Percentiles rank a stretch among this genome's conserved stretches.
These are phyloP conservation scores for Eucalyptus globulus DNA, from an alignment of 345 rosid species.

Conservation along the genomic window DNA sequence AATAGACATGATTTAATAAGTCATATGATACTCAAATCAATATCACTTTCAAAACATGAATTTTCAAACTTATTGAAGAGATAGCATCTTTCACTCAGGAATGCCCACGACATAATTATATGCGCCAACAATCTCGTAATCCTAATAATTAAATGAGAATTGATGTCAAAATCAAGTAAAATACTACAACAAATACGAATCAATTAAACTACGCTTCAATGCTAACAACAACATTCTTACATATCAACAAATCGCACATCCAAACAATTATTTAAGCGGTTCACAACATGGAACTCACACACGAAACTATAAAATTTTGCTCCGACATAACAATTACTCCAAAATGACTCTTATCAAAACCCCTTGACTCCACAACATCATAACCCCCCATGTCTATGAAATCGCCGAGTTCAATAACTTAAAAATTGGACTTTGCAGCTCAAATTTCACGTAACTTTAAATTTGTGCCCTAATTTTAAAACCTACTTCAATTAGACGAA, in stretches of 20 bases:
- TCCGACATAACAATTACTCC: background rate
- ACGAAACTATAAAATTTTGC: background rate
- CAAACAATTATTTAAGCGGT: background rate
- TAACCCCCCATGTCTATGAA: background rate
- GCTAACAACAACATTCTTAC: background rate
- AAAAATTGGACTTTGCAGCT: no score
- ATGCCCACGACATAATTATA: background rate
- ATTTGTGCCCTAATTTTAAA: no score
- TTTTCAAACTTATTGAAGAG: no score
- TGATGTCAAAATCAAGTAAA: background rate
- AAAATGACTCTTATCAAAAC: background rate
- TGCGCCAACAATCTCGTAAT: rapidly evolving
- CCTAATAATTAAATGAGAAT: no score
- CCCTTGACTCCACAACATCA: background rate
- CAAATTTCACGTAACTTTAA: no score
- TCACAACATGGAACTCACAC: no score
- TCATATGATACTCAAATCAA: background rate
- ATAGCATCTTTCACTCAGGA: background rate
- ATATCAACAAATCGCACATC: background rate
- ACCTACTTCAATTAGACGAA: no score
- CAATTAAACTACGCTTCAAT: background rate
- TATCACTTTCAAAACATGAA: background rate
- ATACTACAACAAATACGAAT: background rate
- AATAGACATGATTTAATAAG: background rate
- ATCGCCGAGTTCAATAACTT: background rate